Evolutionary conservation across 2,329 filamentous ascomycete species (phyloP).

Genomic region (Ceratocystis lukuohia): DNA sequence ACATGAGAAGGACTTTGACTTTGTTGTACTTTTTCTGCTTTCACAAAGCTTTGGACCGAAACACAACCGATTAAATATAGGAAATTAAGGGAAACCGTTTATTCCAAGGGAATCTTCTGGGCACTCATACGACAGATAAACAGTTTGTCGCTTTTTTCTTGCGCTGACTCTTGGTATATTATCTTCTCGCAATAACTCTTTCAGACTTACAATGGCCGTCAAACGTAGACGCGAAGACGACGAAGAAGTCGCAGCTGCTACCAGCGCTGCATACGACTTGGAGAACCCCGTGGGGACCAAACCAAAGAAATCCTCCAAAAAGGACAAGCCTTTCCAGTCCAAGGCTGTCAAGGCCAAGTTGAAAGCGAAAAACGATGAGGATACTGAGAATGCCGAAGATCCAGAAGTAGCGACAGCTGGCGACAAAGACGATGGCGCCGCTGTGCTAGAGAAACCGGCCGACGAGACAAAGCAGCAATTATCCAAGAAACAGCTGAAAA

Average conservation of each 20-base stretch:
- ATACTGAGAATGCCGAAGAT: background rate
- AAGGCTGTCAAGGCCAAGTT: constrained; percentile 19
- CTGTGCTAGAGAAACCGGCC: constrained; percentile 10
- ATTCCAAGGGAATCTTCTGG: too few relatives aligned
- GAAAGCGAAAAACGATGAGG: constrained; percentile 10
- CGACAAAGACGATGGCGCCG: constrained; percentile 21
- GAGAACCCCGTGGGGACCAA: constrained; percentile 23
- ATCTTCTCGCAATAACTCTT: background rate
- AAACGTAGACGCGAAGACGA: constrained; percentile 21
- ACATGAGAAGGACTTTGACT: background rate
- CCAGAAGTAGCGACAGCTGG: constrained; percentile 15
- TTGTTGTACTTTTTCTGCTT: background rate
- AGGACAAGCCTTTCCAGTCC: constrained; percentile 22
- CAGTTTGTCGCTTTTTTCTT: too few relatives aligned
- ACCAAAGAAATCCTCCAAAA: constrained; percentile 21
- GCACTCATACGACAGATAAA: too few relatives aligned
- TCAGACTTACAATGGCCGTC: constrained; percentile 8
- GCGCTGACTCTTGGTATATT: too few relatives aligned
- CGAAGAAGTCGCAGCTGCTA: constrained; percentile 21
- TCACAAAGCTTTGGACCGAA: background rate
- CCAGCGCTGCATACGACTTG: constrained; percentile 20
- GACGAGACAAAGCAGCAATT: constrained; percentile 12
- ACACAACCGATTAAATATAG: too few relatives aligned
- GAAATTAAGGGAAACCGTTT: too few relatives aligned
- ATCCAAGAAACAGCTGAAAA: constrained; percentile 25